Conservation (phyloP, 768 basidiomycete species). For the Pleurotus sapidus region DNA sequence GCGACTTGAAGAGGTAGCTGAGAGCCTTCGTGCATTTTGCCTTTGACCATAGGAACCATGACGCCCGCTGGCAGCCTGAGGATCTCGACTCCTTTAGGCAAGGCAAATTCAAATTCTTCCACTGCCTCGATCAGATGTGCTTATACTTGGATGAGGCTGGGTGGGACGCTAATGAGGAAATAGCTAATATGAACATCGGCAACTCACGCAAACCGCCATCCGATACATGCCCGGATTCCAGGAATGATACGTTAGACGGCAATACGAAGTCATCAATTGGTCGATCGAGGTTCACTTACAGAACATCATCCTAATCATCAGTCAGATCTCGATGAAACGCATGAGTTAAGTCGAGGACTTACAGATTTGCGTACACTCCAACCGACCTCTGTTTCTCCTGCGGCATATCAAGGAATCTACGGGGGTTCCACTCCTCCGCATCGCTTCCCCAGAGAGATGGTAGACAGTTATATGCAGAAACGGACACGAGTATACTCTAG, state of each 20-base stretch:
- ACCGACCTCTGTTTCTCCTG: constrained; percentile 14
- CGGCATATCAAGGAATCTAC: constrained; percentile 13
- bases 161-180: not conserved
- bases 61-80: constrained; percentile 25
- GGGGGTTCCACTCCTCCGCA: constrained; percentile 17
- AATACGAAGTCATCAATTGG: not conserved
- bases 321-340: not conserved
- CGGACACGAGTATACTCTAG: constrained; percentile 27
- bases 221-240: constrained; percentile 10
- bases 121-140: constrained; percentile 35
- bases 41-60: constrained; percentile 30
- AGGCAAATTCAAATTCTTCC: constrained; percentile 34
- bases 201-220: constrained; percentile 13
- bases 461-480: constrained; percentile 31
- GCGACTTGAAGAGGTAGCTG: constrained; percentile 32
- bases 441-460: constrained; percentile 15
- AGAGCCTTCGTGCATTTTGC: constrained; percentile 17
- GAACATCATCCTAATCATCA: not conserved
- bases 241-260: not conserved
- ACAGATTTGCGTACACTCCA: constrained; percentile 24
- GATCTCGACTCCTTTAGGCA: constrained; percentile 28
- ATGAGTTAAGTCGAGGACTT: not conserved
- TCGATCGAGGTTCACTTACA: not conserved
- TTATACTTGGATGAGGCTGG: constrained; percentile 34
- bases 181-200: constrained; percentile 15